Base-by-base conservation (phyloP, 2,329 filamentous ascomycete genomes). In the Diaporthe humulicola region DNA sequence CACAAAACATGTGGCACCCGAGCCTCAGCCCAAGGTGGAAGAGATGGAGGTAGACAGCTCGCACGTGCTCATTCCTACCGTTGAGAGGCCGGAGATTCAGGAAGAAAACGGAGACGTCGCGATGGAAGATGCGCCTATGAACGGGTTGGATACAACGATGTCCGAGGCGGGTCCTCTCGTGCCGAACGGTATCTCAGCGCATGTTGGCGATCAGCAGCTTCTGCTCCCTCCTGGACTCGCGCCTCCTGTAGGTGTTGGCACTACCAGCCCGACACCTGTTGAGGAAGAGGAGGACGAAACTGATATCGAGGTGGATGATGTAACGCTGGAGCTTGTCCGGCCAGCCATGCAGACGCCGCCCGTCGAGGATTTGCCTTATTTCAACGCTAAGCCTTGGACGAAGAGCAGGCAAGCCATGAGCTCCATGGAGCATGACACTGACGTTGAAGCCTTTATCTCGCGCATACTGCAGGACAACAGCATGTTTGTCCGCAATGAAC, bases 281-380 rank as follows among this genome's bases (percentile, higher is more conserved):
- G 85, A 87, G 57, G 87, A 88, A 50, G 87, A 88, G 67, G 88
- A 88, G 42, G 85, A 90, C 69, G 87, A 88, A 64, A 90, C 88
- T 3, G 88, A 90, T 75, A 86, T 88, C 10, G 89, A 91, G 67
- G 85, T 88, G 50, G 85, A 88, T n/a, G 86, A 84, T 50, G 83
- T 87, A 75, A 85, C 86, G n/a, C 81, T 88, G 36, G 87, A 88
- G 54, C 83, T 84, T 8, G 85, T 89, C 38, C 86, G 89, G 15
- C 85, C 87, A 71, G 88, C 86, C 73, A 88, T 89, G 82, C 81
- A 83, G 30, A 92, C 90, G 2, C 90, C 90, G 2, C 89, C 89
- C 1, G 77, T 89, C 15, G 88, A 91, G 15, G 88, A 85, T 54
- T 82, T 92, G 2, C 90, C 90, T 0, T 81, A 86, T 67, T 89